Evolutionary conservation across 1,284 basidiomycete genomes (phyloP).

Genomic region (Ganoderma leucocontextum): DNA sequence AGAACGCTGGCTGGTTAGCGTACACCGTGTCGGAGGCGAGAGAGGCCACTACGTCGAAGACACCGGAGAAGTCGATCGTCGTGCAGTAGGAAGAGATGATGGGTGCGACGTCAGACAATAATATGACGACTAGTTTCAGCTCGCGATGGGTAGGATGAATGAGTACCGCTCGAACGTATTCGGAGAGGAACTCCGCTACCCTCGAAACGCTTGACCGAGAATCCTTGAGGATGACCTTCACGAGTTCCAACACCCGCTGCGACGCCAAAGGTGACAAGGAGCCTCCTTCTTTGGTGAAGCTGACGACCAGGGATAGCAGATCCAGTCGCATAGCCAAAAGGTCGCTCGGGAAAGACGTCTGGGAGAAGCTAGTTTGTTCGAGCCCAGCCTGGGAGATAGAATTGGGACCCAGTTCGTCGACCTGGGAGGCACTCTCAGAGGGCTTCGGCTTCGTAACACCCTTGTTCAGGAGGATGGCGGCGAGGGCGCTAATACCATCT

Average conservation of each 20-base stretch:
- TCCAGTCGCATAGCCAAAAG: conserved; percentile 67
- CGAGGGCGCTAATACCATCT: conserved; percentile 76
- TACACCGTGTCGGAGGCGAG: conserved; percentile 59
- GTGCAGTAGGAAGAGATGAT: conserved; percentile 62
- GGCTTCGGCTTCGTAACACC: conserved; percentile 56
- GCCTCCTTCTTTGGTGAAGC: conserved; percentile 66
- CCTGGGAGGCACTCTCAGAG: conserved; percentile 44
- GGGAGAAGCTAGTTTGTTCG: conserved; percentile 46
- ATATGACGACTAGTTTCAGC: conserved; percentile 59
- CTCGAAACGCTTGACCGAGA: conserved; percentile 47
- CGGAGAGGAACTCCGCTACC: conserved; percentile 59
- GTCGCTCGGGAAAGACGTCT: conserved; percentile 60
- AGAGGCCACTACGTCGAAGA: conserved; percentile 62
- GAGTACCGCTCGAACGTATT: conserved; percentile 57
- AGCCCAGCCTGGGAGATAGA: conserved; percentile 35
- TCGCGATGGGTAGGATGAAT: conserved; percentile 52
- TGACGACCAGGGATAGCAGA: conserved; percentile 67
- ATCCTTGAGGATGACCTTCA: conserved; percentile 68
- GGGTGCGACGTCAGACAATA: conserved; percentile 66
- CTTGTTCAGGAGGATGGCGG: conserved; percentile 59
- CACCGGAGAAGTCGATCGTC: conserved; percentile 67
- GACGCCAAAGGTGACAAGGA: conserved; percentile 55
- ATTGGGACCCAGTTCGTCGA: conserved; percentile 28
- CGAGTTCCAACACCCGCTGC: conserved; percentile 64
- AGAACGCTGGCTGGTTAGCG: conserved; percentile 60